Percentiles rank a stretch among this genome's conserved stretches.
Evolutionary conservation across 495 filamentous ascomycete species (phyloP).

Genomic region (Aspergillus saccharolyticus): DNA sequence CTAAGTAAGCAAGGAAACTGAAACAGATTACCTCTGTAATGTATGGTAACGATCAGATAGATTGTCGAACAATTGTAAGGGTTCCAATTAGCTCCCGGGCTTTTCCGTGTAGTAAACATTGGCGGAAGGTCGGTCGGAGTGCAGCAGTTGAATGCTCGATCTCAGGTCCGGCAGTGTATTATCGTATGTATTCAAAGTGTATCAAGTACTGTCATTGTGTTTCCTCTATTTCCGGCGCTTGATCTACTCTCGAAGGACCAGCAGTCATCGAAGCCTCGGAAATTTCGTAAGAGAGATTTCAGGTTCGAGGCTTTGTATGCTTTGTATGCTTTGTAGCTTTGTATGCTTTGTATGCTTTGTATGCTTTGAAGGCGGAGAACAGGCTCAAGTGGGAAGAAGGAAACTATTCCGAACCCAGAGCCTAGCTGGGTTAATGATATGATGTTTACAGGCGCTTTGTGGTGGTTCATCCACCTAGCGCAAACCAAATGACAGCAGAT

Average conservation of each 20-base stretch:
- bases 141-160: neutral
- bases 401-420: no score
- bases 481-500: constrained; percentile 8
- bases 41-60: neutral
- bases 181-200: neutral
- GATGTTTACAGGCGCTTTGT: no score
- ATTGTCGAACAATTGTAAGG: neutral
- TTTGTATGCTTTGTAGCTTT: no score
- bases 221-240: neutral
- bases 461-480: neutral
- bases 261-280: no score
- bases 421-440: no score
- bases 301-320: no score
- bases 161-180: neutral
- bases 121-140: no score
- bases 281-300: no score
- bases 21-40: neutral
- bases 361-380: no score
- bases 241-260: no score
- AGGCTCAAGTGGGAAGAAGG: no score
- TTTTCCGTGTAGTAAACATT: constrained; percentile 43
- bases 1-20: constrained; percentile 17
- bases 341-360: no score
- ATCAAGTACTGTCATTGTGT: neutral
- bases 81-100: constrained; percentile 31